Base-by-base conservation (phyloP, 129 eudicot genomes). In the Artemisia argyi region DNA sequence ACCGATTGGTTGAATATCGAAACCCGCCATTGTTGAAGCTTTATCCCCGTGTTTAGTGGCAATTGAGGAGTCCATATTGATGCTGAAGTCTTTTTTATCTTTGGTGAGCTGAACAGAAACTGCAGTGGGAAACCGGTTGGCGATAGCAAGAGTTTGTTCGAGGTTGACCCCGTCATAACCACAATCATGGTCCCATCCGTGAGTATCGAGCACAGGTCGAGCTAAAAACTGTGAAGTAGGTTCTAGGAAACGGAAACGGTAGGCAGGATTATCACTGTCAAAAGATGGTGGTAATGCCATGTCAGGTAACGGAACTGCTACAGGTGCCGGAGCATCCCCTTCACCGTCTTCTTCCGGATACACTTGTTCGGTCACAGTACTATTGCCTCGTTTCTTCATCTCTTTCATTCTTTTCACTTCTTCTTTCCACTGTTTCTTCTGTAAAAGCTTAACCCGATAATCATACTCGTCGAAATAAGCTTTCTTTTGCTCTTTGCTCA, bases 131-230 rank as follows among this genome's bases (percentile, higher is more conserved):
- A 76, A 95, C 7, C 79, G 89, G 24, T 73, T 82, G 0, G 83
- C 85, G 10, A 88, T 78, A 3, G 96, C 94, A 0, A 90, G 74
- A 70, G 80, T 73, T 39, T 90, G 93, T 74, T 90, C 97, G 3
- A 95, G 64, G 51, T 95, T 86, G 78, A 95, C 97, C 28, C 99
- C 99, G 57, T 88, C 97, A 5, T 95, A 90, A 11, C 99, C 99
- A 66, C 96, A 88, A 72, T 86, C 99, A 57, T 90, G 99, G 75
- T 95, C 99, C 99, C 99, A 95, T 4, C 99, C 96, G 50, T 83
- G 93, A 55, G 83, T 79, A 53, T 94, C 99, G 5, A 90, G 78
- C 52, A 85, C 97, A 0, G 99, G 99, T 20, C 97, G 65, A 0
- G 96, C 98, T 42, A 94, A 75, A 48, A 94, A 94, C 78, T 90